phyloP scores from a whole-genome alignment of 2,329 filamentous ascomycete genomes.

The Chrysoporthe deuterocubensis region DNA sequence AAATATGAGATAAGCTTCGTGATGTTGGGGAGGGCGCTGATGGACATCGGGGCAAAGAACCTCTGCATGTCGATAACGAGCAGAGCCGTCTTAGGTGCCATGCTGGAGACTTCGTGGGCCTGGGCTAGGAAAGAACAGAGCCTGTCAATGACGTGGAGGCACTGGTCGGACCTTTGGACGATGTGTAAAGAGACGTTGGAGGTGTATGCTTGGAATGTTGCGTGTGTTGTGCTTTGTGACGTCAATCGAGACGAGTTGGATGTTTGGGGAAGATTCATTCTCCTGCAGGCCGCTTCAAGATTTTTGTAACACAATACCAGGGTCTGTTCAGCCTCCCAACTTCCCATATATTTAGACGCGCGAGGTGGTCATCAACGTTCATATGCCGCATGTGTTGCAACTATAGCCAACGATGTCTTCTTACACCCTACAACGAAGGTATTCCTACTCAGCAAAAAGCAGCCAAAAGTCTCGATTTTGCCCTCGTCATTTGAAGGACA shows the following conservation, averaged over 20 bases:
- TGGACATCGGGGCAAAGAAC: constrained; percentile 41
- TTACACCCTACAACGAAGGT: neutral
- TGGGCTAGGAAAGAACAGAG: neutral
- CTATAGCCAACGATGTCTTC: neutral
- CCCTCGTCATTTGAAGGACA: neutral
- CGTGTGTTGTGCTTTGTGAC: neutral
- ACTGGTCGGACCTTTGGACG: neutral
- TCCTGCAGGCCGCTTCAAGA: too few relatives aligned
- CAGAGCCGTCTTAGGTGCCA: constrained; percentile 38
- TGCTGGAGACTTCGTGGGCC: neutral
- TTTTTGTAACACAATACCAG: neutral
- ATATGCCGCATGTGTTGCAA: neutral
- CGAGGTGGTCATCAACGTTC: neutral
- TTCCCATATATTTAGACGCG: neutral
- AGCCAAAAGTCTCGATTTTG: too few relatives aligned
- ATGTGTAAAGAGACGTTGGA: neutral
- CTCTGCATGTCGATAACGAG: constrained; percentile 47
- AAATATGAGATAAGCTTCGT: constrained; percentile 34
- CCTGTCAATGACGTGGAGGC: neutral
- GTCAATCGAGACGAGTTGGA: neutral
- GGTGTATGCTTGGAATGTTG: neutral
- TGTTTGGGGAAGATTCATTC: neutral
- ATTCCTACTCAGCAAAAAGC: neutral
- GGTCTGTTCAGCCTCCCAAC: neutral
- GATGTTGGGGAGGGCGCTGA: constrained; percentile 40